These are phyloP conservation scores for Allomyces macrogynus DNA, from an alignment of 192 early-diverging fungal species.

Conservation along the genomic window DNA sequence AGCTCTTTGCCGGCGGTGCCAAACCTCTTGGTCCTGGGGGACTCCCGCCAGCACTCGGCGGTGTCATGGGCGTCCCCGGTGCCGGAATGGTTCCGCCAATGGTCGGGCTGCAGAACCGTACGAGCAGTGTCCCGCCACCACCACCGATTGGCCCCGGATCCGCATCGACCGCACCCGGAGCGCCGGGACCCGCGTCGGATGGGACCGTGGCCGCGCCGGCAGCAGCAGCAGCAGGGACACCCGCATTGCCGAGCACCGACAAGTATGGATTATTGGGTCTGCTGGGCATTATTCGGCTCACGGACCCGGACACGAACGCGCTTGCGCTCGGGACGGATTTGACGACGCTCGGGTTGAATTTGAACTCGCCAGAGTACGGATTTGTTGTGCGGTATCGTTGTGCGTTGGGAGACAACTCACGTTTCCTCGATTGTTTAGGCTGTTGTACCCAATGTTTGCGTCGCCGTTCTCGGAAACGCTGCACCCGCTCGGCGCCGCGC, in stretches of 20 bases:
- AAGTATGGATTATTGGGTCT: conserved; percentile 73
- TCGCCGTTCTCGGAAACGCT: conserved; percentile 70
- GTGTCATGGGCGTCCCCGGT: too few relatives aligned
- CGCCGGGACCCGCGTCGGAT: too few relatives aligned
- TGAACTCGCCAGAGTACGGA: conserved; percentile 32
- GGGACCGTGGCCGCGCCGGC: neutral
- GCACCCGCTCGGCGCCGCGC: conserved; percentile 8
- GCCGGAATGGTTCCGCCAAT: too few relatives aligned
- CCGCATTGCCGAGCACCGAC: conserved; percentile 15
- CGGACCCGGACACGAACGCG: conserved; percentile 53
- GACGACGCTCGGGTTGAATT: conserved; percentile 58
- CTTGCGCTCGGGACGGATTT: conserved; percentile 79
- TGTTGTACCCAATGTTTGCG: conserved; percentile 70
- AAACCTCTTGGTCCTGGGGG: too few relatives aligned
- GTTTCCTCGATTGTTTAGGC: conserved; percentile 12
- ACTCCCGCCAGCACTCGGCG: too few relatives aligned
- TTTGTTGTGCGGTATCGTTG: conserved; percentile 4
- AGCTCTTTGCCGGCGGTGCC: too few relatives aligned
- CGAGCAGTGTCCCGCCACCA: too few relatives aligned
- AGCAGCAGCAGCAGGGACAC: neutral
- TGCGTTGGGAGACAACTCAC: neutral
- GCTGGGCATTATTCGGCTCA: conserved; percentile 57
- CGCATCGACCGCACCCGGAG: too few relatives aligned
- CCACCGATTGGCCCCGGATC: too few relatives aligned
- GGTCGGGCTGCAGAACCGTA: too few relatives aligned